Conservation (phyloP, 202 grass and related monocot genomes). For the Carex arenaria region DNA sequence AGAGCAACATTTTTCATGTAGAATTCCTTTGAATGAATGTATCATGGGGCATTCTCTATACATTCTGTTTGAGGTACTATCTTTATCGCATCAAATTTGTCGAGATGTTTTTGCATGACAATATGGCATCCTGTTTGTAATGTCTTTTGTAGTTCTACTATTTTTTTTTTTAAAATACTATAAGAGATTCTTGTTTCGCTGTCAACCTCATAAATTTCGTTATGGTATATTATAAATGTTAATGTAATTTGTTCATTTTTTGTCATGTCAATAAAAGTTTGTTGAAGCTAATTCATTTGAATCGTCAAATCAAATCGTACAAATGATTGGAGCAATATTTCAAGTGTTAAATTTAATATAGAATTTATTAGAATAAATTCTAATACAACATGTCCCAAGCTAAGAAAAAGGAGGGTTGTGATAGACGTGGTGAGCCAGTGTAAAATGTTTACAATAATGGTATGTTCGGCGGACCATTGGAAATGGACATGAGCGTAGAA, state of each 20-base stretch:
- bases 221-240: background rate
- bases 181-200: background rate
- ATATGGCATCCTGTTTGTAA: background rate
- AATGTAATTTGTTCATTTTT: background rate
- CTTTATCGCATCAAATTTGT: background rate
- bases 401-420: no score
- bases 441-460: no score
- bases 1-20: background rate
- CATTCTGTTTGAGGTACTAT: background rate
- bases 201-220: background rate
- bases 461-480: no score
- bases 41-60: background rate
- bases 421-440: no score
- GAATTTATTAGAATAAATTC: background rate
- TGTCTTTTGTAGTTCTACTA: background rate
- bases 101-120: background rate
- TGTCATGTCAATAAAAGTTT: background rate
- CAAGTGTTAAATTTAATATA: background rate
- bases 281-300: background rate
- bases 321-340: background rate
- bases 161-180: background rate
- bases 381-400: no score
- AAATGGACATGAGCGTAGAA: no score
- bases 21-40: constrained; percentile 1
- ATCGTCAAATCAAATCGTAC: background rate